Conservation (phyloP, 352 stramenopile genomes). For the Phytophthora rubi region DNA sequence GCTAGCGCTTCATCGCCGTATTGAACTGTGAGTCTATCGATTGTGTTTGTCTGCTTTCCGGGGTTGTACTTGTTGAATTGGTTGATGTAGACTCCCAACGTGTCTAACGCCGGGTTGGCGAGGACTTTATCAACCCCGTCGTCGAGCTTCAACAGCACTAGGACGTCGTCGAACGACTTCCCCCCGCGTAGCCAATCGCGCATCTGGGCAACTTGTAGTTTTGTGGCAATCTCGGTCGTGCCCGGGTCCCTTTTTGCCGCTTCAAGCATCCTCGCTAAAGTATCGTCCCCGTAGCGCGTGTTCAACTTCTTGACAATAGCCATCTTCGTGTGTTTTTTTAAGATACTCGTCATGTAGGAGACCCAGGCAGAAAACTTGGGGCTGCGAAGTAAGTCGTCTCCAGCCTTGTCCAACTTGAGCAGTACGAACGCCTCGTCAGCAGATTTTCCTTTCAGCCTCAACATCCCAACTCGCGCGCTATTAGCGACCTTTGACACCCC, state of each 20-base stretch:
- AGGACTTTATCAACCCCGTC: background rate
- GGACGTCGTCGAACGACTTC: background rate
- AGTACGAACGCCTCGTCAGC: background rate
- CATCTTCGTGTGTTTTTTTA: background rate
- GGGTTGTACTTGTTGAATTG: background rate
- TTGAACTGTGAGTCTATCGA: background rate
- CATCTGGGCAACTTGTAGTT: slow-evolving; percentile 6
- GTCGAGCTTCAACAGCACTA: background rate
- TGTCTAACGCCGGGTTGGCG: background rate
- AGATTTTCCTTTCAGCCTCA: background rate
- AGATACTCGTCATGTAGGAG: too few species aligned
- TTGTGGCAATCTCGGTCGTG: background rate
- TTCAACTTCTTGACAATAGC: slow-evolving; percentile 2
- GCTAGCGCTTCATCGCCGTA: slow-evolving; percentile 6
- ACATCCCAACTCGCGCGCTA: background rate
- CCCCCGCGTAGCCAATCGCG: background rate
- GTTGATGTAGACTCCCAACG: background rate
- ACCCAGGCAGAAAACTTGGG: background rate
- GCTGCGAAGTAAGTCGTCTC: background rate
- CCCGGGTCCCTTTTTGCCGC: slow-evolving; percentile 2
- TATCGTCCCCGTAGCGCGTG: background rate
- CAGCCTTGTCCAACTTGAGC: background rate
- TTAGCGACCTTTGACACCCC: background rate
- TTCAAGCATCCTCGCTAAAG: slow-evolving; percentile 13
- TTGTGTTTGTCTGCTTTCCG: background rate